Percentiles rank a stretch among this genome's conserved stretches.
These are phyloP conservation scores for Hyaloscypha hepaticicola DNA, from an alignment of 495 filamentous ascomycete genomes.

Conservation along the genomic window DNA sequence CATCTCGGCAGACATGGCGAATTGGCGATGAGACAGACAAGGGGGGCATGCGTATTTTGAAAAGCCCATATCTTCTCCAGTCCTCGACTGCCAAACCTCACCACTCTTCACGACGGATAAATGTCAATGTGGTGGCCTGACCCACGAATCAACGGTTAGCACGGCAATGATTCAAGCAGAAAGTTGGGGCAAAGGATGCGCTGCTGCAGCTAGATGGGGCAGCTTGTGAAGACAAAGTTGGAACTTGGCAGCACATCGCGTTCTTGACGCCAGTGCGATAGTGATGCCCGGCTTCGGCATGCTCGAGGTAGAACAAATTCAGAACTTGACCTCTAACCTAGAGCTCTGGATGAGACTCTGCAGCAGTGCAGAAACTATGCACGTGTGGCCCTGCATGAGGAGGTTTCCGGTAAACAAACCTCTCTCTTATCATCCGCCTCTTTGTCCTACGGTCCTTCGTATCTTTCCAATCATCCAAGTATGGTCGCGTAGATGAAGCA, in stretches of 20 bases:
- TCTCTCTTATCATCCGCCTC: too few species aligned
- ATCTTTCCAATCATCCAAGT: neutral
- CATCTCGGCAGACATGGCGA: neutral
- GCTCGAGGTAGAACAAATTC: neutral
- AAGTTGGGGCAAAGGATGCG: neutral
- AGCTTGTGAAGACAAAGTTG: neutral
- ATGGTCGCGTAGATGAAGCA: slow-evolving; percentile 23
- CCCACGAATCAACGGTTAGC: neutral
- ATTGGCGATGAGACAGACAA: neutral
- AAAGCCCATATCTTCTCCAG: neutral
- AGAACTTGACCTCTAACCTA: too few species aligned
- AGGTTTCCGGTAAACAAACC: too few species aligned
- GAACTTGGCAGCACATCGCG: neutral
- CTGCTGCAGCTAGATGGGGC: neutral
- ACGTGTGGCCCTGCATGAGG: too few species aligned
- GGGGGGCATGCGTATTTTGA: neutral
- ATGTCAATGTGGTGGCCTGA: neutral
- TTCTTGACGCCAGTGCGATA: neutral
- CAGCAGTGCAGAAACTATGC: too few species aligned
- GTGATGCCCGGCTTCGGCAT: neutral
- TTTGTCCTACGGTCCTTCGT: too few species aligned
- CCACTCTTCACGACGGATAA: neutral
- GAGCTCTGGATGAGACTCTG: too few species aligned
- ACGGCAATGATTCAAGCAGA: neutral
- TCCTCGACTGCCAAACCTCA: neutral